A percentile compares a stretch with the other conserved stretches of the same genome.
These are phyloP conservation scores for Xylaria sp. DNA, from an alignment of 2,329 filamentous ascomycete genomes.

Conservation along the genomic window DNA sequence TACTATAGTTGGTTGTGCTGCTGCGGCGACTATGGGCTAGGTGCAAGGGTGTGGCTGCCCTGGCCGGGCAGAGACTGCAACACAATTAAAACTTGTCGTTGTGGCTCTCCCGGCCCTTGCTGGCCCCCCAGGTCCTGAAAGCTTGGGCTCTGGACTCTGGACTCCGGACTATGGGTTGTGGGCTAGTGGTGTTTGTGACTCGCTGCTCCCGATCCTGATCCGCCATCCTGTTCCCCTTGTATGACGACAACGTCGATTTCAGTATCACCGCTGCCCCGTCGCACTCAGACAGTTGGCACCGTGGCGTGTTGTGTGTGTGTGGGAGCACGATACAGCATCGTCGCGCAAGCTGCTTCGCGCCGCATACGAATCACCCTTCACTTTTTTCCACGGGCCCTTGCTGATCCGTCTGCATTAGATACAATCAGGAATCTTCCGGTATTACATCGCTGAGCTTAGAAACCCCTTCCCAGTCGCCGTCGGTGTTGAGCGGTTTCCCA, in stretches of 20 bases:
- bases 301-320: conserved; percentile 47
- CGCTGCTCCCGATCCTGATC: conserved; percentile 55
- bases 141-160: conserved; percentile 29
- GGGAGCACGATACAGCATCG: conserved; percentile 53
- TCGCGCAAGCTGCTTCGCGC: conserved; percentile 50
- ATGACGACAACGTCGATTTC: conserved; percentile 55
- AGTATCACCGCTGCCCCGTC: conserved; percentile 55
- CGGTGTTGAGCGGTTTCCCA: conserved; percentile 64
- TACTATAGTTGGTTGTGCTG: conserved; percentile 41
- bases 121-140: conserved; percentile 40
- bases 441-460: conserved; percentile 66
- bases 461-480: conserved; percentile 61
- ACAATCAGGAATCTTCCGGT: conserved; percentile 63
- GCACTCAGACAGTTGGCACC: conserved; percentile 45
- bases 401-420: conserved; percentile 58
- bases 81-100: conserved; percentile 51
- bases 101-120: conserved; percentile 51
- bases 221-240: conserved; percentile 52
- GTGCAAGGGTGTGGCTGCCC: conserved; percentile 53
- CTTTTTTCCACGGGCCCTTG: conserved; percentile 47
- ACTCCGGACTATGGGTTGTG: conserved; percentile 42
- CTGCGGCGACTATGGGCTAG: conserved; percentile 44
- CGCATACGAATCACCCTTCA: conserved; percentile 44
- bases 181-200: conserved; percentile 47
- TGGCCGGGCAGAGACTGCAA: conserved; percentile 51